phyloP scores from a whole-genome alignment of 306 rosid species.

The Abrus precatorius region DNA sequence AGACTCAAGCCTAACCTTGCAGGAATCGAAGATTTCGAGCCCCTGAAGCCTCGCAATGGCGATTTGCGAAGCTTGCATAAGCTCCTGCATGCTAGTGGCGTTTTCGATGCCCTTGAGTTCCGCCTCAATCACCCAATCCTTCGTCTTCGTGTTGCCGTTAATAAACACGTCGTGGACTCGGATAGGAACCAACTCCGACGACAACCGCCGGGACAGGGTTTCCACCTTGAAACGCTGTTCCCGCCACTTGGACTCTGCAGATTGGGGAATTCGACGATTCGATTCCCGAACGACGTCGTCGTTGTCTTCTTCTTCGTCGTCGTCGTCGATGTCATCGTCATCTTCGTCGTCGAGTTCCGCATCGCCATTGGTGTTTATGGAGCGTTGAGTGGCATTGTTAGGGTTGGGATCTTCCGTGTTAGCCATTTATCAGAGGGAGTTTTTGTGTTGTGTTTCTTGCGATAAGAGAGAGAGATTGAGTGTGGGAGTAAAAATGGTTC shows the following conservation, averaged over 20 bases:
- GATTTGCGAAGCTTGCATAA: constrained; percentile 67
- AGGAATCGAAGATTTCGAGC: constrained; percentile 84
- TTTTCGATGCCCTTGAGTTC: constrained; percentile 69
- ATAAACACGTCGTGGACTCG: constrained; percentile 83
- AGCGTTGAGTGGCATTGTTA: constrained; percentile 45
- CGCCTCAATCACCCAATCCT: constrained; percentile 80
- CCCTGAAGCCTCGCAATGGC: constrained; percentile 72
- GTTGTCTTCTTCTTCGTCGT: constrained; percentile 40
- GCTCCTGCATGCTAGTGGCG: constrained; percentile 79
- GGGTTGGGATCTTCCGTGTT: constrained; percentile 46
- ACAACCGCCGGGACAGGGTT: constrained; percentile 63
- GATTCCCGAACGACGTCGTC: constrained; percentile 36
- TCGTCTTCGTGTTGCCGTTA: constrained; percentile 85
- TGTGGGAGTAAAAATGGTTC: constrained; percentile 13
- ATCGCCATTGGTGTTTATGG: constrained; percentile 41
- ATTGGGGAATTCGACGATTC: constrained; percentile 46
- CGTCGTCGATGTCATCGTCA: constrained; percentile 44
- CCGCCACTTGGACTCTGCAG: constrained; percentile 52
- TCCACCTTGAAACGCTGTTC: constrained; percentile 66
- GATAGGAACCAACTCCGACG: constrained; percentile 67
- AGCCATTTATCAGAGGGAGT: constrained; percentile 8
- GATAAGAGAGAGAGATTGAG: neutral
- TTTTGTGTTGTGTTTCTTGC: neutral
- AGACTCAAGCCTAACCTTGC: constrained; percentile 73
- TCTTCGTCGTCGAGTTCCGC: constrained; percentile 35